Evolutionary conservation across 1,284 basidiomycete species (phyloP).

Genomic region (Marasmius sp.): DNA sequence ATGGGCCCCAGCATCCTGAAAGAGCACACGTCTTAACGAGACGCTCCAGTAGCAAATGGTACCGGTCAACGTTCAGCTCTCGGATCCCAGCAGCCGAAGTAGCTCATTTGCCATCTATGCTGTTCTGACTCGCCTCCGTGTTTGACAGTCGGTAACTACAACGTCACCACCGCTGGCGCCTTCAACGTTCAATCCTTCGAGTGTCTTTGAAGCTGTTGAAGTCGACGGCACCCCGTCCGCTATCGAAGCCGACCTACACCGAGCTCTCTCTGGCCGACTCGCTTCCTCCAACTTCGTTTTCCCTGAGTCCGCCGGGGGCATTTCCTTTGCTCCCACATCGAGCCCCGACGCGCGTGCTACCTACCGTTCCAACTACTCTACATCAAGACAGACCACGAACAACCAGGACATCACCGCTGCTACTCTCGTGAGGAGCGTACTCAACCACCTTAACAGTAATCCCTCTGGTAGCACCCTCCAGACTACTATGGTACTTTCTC

Average conservation of each 20-base stretch:
- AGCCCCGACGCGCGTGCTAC: conserved; percentile 2
- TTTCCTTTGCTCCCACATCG: no score
- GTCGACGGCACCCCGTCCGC: conserved; percentile 3
- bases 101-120: no score
- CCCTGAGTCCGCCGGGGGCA: conserved; percentile 1
- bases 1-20: no score
- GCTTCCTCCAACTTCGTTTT: conserved; percentile 6
- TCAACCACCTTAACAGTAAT: conserved; percentile 7
- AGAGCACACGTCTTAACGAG: no score
- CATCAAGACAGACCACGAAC: conserved; percentile 2
- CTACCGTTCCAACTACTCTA: conserved; percentile 5
- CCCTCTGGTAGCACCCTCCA: conserved; percentile 10
- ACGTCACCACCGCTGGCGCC: conserved; percentile 5
- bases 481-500: conserved; percentile 13
- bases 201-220: conserved; percentile 48
- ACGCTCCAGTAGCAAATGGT: no score
- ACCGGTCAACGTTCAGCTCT: no score
- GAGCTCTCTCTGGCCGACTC: conserved; percentile 7
- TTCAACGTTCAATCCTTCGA: conserved; percentile 49
- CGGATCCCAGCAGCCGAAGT: no score
- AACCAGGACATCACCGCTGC: conserved; percentile 8
- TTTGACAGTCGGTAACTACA: conserved; percentile 8
- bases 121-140: not conserved
- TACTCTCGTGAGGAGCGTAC: not conserved
- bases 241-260: conserved; percentile 3